Evolutionary conservation across 2,329 filamentous ascomycete genomes (phyloP), one percentile per base, ranked within the genome.

Genomic region (Alternaria ventricosa): DNA sequence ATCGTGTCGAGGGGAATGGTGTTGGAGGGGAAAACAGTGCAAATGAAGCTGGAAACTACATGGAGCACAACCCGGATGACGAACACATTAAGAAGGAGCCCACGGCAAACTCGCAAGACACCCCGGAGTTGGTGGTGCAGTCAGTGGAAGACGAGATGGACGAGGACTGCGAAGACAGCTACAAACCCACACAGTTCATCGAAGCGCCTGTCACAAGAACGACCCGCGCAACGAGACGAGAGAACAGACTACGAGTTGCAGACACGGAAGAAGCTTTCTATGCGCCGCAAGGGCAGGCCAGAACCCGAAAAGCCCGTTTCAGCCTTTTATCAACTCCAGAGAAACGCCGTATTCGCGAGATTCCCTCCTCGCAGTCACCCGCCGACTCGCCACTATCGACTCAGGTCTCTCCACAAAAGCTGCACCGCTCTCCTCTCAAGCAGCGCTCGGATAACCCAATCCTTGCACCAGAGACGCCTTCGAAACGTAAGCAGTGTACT

Each of bases 351-450:
- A 56, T 78, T 7, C 63, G 66, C n/a, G 75, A 75, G 54, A 78
- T 79, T 49, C 70, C 73, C 11, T 79, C 77, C 2, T 79, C 77
- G n/a, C 77, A 79, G 49, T 79, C 77, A 20, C 76, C 77, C 13
- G 60, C 74, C 8, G 74, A 76, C 6, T 75, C 75, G 4, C 66
- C 71, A 1, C 49, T 78, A 1, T 77, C 73, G 11, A 76, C 71
- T n/a, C 75, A 76, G 18, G 23, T 60, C 4, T 71, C 74, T 3
- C 72, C 72, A 13, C 55, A 67, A 5, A 75, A 70, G 30, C 49
- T 49, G 6, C 23, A 56, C 13, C 67, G 68, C 12, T 61, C 66
- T 11, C 70, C 69, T 5, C 46, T 75, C 25, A 65, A 67, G 45
- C 57, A 67, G 33, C 60, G 69, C 7, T 65, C 65, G 12, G 57